A percentile compares a stretch with the other conserved stretches of the same genome.
These are phyloP conservation scores for Dalbergia oliveri DNA, from an alignment of 306 rosid genomes.

Conservation along the genomic window DNA sequence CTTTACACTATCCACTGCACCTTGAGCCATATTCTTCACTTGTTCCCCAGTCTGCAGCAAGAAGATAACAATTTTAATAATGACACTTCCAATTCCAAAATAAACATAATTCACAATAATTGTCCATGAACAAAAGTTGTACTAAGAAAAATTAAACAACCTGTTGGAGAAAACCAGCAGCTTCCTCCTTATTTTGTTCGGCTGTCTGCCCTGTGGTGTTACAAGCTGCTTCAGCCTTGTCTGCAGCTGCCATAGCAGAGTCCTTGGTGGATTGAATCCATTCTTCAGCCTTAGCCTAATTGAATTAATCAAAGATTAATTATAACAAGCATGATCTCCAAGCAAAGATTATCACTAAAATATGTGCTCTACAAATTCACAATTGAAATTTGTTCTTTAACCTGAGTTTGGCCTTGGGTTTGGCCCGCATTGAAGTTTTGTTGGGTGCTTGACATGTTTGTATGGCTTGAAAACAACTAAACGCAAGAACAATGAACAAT, in stretches of 20 bases:
- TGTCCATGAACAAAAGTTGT: not conserved
- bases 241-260: slow-evolving; percentile 48
- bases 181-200: slow-evolving; percentile 54
- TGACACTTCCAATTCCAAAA: not conserved
- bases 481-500: not conserved
- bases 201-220: slow-evolving; percentile 49
- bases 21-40: slow-evolving; percentile 69
- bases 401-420: slow-evolving; percentile 46
- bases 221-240: slow-evolving; percentile 52
- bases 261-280: slow-evolving; percentile 48
- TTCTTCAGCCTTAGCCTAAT: slow-evolving; percentile 54
- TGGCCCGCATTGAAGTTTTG: slow-evolving; percentile 60
- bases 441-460: slow-evolving; percentile 66
- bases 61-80: not conserved
- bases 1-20: slow-evolving; percentile 67
- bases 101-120: not conserved
- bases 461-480: not conserved
- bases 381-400: not conserved
- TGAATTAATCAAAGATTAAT: not conserved
- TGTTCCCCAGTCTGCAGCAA: slow-evolving; percentile 68
- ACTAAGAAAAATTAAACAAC: slow-evolving; percentile 29
- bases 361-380: not conserved
- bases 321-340: not conserved
- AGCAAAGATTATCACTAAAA: not conserved
- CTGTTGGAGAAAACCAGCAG: slow-evolving; percentile 66